phyloP scores from a whole-genome alignment of 1,284 basidiomycete genomes.

The Marasmius tenuissimus region DNA sequence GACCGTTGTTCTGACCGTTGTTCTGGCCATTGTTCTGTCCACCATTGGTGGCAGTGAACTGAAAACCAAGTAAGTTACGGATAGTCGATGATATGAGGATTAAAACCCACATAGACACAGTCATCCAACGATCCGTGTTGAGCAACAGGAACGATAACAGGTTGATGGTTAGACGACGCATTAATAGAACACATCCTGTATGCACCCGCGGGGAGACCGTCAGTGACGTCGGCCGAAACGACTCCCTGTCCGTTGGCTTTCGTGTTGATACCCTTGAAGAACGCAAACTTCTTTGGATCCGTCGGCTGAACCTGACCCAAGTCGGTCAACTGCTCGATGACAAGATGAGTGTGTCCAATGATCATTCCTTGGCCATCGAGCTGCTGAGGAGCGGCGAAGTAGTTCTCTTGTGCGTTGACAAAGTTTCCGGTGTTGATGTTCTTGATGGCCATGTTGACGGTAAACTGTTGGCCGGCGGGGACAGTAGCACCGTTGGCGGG shows the following conservation, averaged over 20 bases:
- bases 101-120: slow-evolving; percentile 46
- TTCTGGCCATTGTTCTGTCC: not conserved
- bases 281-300: slow-evolving; percentile 53
- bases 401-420: slow-evolving; percentile 54
- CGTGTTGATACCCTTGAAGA: slow-evolving; percentile 63
- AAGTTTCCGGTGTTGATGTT: slow-evolving; percentile 56
- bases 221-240: slow-evolving; percentile 50
- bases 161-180: slow-evolving; percentile 65
- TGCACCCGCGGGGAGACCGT: slow-evolving; percentile 56
- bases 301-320: slow-evolving; percentile 43
- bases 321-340: slow-evolving; percentile 47
- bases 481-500: slow-evolving; percentile 50
- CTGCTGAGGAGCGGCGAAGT: slow-evolving; percentile 61
- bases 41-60: not conserved
- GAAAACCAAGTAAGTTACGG: not conserved
- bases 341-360: slow-evolving; percentile 60
- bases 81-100: too few relatives aligned
- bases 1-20: not conserved
- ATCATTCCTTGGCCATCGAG: slow-evolving; percentile 48
- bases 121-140: slow-evolving; percentile 35
- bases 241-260: slow-evolving; percentile 44
- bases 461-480: slow-evolving; percentile 38
- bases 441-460: slow-evolving; percentile 34
- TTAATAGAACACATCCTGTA: slow-evolving; percentile 65
- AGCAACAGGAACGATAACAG: slow-evolving; percentile 60